A percentile compares a stretch with the other conserved stretches of the same genome.
Conservation (phyloP, 768 basidiomycete genomes). For the Lentinula edodes region DNA sequence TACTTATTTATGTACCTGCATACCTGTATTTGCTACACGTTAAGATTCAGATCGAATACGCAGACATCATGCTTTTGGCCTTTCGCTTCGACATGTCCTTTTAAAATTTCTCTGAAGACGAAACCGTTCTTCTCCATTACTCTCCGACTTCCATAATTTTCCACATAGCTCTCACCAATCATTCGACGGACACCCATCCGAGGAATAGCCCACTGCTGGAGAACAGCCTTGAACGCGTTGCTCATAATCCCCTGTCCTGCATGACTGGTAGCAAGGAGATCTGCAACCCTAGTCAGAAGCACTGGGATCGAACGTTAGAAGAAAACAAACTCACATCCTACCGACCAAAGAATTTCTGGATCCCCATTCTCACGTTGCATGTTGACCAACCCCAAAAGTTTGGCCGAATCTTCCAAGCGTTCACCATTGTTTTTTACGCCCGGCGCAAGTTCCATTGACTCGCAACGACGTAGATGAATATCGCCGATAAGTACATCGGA, state of each 20-base stretch:
- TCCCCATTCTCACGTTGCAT: constrained; percentile 37
- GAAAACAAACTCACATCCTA: constrained; percentile 44
- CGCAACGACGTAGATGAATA: constrained; percentile 27
- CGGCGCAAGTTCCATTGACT: constrained; percentile 21
- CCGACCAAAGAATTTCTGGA: constrained; percentile 50
- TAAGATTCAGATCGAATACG: constrained; percentile 26
- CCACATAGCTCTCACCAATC: constrained; percentile 31
- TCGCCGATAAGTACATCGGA: constrained; percentile 50
- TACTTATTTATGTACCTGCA: neutral
- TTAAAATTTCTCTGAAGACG: constrained; percentile 27
- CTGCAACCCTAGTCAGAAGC: constrained; percentile 24
- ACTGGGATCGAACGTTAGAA: neutral
- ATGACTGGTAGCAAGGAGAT: constrained; percentile 54
- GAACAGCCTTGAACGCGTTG: constrained; percentile 47
- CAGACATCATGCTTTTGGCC: constrained; percentile 31
- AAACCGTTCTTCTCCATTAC: constrained; percentile 71
- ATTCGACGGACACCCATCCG: constrained; percentile 53
- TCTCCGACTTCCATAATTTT: constrained; percentile 41
- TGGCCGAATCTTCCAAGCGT: constrained; percentile 17
- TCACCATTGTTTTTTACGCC: constrained; percentile 27
- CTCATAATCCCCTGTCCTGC: constrained; percentile 73
- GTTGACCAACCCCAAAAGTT: constrained; percentile 34
- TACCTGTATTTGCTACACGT: neutral
- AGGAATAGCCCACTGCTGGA: constrained; percentile 58
- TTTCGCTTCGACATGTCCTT: constrained; percentile 30